A percentile compares a stretch with the other conserved stretches of the same genome.
Evolutionary conservation across 805 yeast species (phyloP).

Genomic region (Teunomyces funiuensis): DNA sequence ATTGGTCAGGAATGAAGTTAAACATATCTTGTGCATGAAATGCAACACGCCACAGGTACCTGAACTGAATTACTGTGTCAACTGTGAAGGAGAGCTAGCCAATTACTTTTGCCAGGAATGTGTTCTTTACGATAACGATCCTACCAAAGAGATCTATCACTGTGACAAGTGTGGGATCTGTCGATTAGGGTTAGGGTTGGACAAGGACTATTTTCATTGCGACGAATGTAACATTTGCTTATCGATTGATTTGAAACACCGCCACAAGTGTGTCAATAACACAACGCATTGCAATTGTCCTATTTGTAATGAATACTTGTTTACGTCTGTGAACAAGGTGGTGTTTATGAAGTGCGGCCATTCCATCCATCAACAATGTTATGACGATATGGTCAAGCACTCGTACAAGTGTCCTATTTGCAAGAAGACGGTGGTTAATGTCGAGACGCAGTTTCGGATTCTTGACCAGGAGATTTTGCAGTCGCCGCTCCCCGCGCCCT

Average conservation of each 20-base stretch:
- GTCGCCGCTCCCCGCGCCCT: conserved; percentile 80
- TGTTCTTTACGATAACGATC: conserved; percentile 79
- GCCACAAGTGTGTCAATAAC: conserved; percentile 82
- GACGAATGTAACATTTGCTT: conserved; percentile 86
- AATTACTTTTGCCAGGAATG: conserved; percentile 77
- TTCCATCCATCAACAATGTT: conserved; percentile 85
- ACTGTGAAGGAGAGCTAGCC: conserved; percentile 69
- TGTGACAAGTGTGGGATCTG: conserved; percentile 94
- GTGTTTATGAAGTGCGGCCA: conserved; percentile 95
- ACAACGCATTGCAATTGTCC: conserved; percentile 92
- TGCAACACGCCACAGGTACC: conserved; percentile 79
- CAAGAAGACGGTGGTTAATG: conserved; percentile 77
- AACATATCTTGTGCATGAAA: conserved; percentile 75
- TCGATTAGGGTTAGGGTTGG: conserved; percentile 83
- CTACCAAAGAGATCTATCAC: conserved; percentile 79
- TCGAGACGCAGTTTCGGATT: conserved; percentile 85
- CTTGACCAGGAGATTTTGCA: conserved; percentile 78
- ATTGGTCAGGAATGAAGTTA: conserved; percentile 53
- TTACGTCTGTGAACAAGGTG: conserved; percentile 76
- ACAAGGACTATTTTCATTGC: conserved; percentile 90
- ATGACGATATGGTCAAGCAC: conserved; percentile 75
- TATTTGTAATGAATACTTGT: conserved; percentile 87
- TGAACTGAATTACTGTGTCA: conserved; percentile 58
- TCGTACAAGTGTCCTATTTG: conserved; percentile 92
- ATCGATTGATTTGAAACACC: conserved; percentile 70